Percentiles rank a stretch among this genome's conserved stretches.
These are phyloP conservation scores for Zygosaccharomyces sapae DNA, from an alignment of 1,139 yeast genomes.

Conservation along the genomic window DNA sequence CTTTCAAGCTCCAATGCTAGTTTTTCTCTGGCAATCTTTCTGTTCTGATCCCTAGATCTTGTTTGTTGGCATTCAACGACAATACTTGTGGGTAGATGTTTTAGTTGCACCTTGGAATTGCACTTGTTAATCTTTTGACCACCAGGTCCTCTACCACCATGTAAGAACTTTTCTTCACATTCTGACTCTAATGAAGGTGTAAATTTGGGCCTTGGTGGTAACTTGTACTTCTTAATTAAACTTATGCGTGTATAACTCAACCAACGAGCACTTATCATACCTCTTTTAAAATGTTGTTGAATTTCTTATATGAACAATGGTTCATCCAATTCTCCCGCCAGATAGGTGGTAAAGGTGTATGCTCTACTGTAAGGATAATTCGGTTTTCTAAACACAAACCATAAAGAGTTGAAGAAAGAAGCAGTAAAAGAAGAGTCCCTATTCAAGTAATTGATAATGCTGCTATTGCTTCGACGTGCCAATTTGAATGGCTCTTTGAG, in stretches of 20 bases:
- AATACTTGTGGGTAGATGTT: conserved; percentile 80
- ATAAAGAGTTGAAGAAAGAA: too few species aligned
- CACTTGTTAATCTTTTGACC: conserved; percentile 93
- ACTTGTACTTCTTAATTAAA: conserved; percentile 39
- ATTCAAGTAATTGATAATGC: too few species aligned
- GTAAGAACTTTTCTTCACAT: conserved; percentile 72
- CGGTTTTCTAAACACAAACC: too few species aligned
- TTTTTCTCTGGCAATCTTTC: conserved; percentile 78
- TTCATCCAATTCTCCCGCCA: too few species aligned
- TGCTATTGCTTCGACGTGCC: not conserved
- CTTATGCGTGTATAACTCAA: conserved; percentile 7
- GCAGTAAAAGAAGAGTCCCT: too few species aligned
- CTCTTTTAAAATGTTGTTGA: not conserved
- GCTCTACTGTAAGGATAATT: too few species aligned
- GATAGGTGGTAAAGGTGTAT: too few species aligned
- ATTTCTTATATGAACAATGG: not conserved
- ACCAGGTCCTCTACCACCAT: conserved; percentile 93
- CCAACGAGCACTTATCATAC: conserved; percentile 8
- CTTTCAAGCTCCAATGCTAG: conserved; percentile 60
- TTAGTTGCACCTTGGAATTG: conserved; percentile 84
- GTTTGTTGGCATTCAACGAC: conserved; percentile 87
- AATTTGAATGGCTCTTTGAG: not conserved
- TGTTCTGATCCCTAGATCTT: conserved; percentile 79
- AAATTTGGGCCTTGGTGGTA: conserved; percentile 83
- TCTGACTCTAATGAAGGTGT: conserved; percentile 47